These are phyloP conservation scores for Chrysosporium queenslandicum DNA, from an alignment of 2,329 filamentous ascomycete species.

Conservation along the genomic window DNA sequence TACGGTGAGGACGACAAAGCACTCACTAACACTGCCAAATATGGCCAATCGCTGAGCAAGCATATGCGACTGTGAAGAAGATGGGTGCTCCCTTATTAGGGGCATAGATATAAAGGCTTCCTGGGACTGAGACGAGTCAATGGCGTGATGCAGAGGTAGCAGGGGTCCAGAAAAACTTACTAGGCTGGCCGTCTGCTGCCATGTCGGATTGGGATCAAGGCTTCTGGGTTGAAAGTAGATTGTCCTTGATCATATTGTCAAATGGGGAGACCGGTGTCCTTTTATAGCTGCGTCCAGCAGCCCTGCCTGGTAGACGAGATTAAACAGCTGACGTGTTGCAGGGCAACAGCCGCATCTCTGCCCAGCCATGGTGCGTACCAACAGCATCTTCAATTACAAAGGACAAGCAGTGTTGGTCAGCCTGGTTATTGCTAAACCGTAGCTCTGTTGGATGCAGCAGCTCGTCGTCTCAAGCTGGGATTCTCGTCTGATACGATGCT, in stretches of 20 bases:
- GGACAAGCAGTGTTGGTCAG: no score
- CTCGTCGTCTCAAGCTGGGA: no score
- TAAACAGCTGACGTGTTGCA: no score
- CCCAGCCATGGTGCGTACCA: no score
- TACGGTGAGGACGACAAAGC: neutral
- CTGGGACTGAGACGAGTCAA: constrained; percentile 5
- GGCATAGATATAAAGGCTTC: constrained; percentile 41
- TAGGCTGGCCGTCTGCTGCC: neutral
- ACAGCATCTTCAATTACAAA: no score
- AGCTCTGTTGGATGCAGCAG: neutral
- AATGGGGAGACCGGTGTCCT: no score
- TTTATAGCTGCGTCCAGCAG: no score
- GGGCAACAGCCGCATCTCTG: no score
- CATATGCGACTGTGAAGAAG: constrained; percentile 43
- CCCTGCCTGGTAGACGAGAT: no score
- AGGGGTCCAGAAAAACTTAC: neutral
- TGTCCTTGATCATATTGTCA: neutral
- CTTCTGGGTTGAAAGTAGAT: neutral
- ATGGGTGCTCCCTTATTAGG: constrained; percentile 48
- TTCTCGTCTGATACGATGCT: neutral
- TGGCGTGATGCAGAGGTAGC: neutral
- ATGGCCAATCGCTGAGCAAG: constrained; percentile 40
- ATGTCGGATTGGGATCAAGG: neutral
- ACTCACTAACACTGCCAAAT: constrained; percentile 49
- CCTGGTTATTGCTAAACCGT: neutral